Evolutionary conservation across 2,329 filamentous ascomycete genomes (phyloP), one percentile per base, ranked within the genome.

Genomic region (Pyrenochaeta sp.): DNA sequence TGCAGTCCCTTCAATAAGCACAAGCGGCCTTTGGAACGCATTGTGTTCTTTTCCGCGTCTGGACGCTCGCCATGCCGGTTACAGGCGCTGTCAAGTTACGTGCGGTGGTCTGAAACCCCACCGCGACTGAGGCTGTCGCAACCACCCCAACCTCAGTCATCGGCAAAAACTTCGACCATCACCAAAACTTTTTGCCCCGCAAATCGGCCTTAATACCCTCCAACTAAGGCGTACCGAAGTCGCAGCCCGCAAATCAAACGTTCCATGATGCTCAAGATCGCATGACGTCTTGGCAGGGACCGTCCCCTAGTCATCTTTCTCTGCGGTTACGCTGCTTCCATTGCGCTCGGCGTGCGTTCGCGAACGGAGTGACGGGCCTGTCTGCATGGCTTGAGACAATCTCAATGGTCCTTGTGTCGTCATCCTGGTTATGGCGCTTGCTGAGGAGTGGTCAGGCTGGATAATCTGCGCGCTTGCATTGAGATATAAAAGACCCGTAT

Each of bases 231-330:
- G 41, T 53, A 49, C 36, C 61, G 58, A 64, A 53, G 67, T 67
- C 58, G 53, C 63, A 65, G 51, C 40, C 57, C 43, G 65, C 42
- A 52, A 59, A 68, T 69, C 65, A 69, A 51, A 67, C 63, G 60
- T 63, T 56, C 57, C 58, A 65, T 55, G 53, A 61, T 35, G 41
- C 58, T 43, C 44, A 37, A 62, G 50, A 60, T 22, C 43, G 65
- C 66, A 65, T 69, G 49, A 64, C 41, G 35, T 46, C 61, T 61
- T 60, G 56, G 58, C 63, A 45, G 11, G 46, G 34, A 51, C 41
- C 39, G 29, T 44, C 52, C 56, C 55, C 53, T 51, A 51, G 51
- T 50, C 61, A 58, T 60, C 40, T 58, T 55, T 53, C 40, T 21
- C 35, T 24, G 18, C 18, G 24, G 13, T 47, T 48, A 43, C 23